Evolutionary conservation across 129 eudicot species (phyloP), one percentile per base, ranked within the genome.

Genomic region (Rutidosis leptorrhynchoides): DNA sequence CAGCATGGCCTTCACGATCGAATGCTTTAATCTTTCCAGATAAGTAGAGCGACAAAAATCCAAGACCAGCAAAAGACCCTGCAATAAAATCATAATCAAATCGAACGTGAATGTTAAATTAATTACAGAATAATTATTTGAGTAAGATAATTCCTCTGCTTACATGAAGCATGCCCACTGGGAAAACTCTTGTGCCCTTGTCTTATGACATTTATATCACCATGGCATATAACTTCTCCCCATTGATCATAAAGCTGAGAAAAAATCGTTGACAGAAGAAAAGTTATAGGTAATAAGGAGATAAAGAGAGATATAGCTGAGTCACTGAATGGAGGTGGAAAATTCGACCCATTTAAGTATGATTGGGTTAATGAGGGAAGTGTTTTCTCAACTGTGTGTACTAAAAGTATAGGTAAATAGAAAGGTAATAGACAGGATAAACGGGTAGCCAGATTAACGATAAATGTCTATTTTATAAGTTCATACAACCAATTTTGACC

Each of bases 141-240:
- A 43, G 45, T 6, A 58, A 60, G 30, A 49, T 9, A 28, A 25
- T 74, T 46, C 17, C 24, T 46, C 23, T 29, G 25, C 81, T 82
- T 62, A 82, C 87, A 78, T 43, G 87, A 82, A 60, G 81, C 64
- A 78, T 82, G 83, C 60, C 87, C 87, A 66, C 87, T 78, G 0
- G 87, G 87, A 43, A 82, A 82, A 61, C 87, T 82, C 76, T 78
- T 82, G 43, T 78, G 78, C 22, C 87, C 87, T 70, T 82, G 76
- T 74, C 66, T 51, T 49, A 78, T 56, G 11, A 70, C 81, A 26
- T 58, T 33, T 42, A 72, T 82, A 43, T 70, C 45, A 51, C 87
- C 87, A 71, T 78, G 72, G 48, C 87, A 82, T 71, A 70, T 62
- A 71, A 82, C 87, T 26, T 55, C 67, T 58, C 82, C 79, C 53